Base-by-base conservation (phyloP, 352 stramenopile genomes). In the Phytophthora idaei region DNA sequence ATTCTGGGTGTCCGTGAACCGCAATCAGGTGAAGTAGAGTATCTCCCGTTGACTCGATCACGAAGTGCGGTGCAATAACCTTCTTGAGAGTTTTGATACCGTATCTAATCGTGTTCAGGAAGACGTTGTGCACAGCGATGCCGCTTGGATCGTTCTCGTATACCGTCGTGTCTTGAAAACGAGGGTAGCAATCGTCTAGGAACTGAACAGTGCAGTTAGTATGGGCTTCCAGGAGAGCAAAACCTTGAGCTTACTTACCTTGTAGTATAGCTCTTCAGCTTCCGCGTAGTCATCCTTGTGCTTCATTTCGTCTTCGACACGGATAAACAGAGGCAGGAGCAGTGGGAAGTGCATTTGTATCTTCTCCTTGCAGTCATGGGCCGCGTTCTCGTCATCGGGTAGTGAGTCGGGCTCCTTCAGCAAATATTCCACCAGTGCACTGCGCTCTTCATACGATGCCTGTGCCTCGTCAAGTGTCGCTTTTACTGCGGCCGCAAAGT, bases 1-100 rank as follows among this genome's bases (percentile, higher is more conserved):
- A 78, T 0, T 78, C 65, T 1, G 67, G 70, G 28, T 80, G 67
- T 3, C 71, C 65, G 29, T 85, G 71, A 5, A 61, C 64, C 29
- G 73, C 76, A 27, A 87, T 48, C 12, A 87, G 60, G 54, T 87
- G 78, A 2, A 87, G 63, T 12, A 87, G 34, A 15, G 74, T 80
- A 55, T 87, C 78, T 3, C 78, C 76, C 2, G 78, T 87, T 9
- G 64, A 72, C 41, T 82, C 73, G 42, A 87, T 78, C 25, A 85
- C 53, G 14, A 67, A 81, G 36, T 87, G 73, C 0, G 70, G 65
- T 4, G 69, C 73, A 27, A 74, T 73, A n/a, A 81, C 59, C 28
- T 73, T 81, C 45, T 76, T 76, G 25, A 87, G 65, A 5, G 60
- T 64, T 12, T 73, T 74, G 14, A 83, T 60, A 9, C 75, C 76